phyloP scores from a whole-genome alignment of 768 basidiomycete species.

The Naematelia aurantialba region DNA sequence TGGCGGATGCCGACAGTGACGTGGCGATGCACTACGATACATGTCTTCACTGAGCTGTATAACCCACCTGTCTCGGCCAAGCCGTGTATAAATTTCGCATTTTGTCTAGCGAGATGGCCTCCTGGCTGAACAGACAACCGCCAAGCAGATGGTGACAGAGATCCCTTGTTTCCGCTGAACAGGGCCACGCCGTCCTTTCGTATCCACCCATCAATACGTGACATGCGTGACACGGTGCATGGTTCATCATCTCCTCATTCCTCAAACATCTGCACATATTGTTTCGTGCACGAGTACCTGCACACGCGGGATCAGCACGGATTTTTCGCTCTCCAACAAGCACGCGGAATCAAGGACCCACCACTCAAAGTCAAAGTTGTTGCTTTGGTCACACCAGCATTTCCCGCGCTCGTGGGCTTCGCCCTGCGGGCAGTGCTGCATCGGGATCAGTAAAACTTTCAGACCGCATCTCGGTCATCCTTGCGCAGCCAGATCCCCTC shows the following conservation, averaged over 20 bases:
- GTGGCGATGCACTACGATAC: background rate
- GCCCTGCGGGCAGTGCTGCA: constrained; percentile 50
- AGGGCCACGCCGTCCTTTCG: too few species aligned
- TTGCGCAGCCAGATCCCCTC: background rate
- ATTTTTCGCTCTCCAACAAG: background rate
- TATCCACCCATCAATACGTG: too few species aligned
- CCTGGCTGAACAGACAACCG: too few species aligned
- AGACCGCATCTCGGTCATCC: background rate
- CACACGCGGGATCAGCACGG: constrained; percentile 4
- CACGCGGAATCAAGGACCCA: constrained; percentile 17
- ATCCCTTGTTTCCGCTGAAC: background rate
- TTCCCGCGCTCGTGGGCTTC: constrained; percentile 66
- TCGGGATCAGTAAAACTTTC: background rate
- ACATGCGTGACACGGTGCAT: too few species aligned
- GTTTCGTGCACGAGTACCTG: constrained; percentile 81
- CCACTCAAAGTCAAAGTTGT: constrained; percentile 64
- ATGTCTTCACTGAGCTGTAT: background rate
- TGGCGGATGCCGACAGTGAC: too few species aligned
- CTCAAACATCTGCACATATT: constrained; percentile 58
- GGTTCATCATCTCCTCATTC: too few species aligned
- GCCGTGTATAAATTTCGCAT: too few species aligned
- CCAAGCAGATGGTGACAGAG: too few species aligned
- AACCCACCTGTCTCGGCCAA: too few species aligned
- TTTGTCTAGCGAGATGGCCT: background rate
- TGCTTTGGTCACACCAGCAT: constrained; percentile 74